Percentiles rank a stretch among this genome's conserved stretches.
Evolutionary conservation across 1,139 yeast species (phyloP).

Genomic region (Saccharomyces hybrid): DNA sequence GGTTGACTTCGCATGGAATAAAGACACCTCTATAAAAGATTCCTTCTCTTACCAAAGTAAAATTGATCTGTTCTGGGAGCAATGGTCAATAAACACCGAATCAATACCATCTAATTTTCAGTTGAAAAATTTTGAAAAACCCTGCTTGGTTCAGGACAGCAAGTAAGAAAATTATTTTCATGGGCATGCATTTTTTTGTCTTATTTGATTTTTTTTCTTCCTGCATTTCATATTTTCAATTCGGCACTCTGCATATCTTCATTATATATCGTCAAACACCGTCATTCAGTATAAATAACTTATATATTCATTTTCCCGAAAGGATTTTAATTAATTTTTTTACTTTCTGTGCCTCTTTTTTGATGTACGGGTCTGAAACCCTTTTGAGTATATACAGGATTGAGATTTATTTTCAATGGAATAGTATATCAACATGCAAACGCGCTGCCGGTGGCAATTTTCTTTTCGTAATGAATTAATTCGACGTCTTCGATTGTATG

Average conservation of each 20-base stretch:
- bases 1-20: constrained; percentile 3
- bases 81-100: background rate
- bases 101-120: background rate
- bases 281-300: background rate
- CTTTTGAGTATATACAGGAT: background rate
- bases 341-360: background rate
- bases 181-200: background rate
- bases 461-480: constrained; percentile 42
- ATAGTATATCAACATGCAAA: constrained; percentile 11
- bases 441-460: constrained; percentile 7
- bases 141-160: background rate
- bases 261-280: background rate
- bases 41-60: constrained; percentile 2
- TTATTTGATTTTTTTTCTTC: background rate
- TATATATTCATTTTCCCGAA: background rate
- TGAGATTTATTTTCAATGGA: background rate
- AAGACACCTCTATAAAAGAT: constrained; percentile 2
- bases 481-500: constrained; percentile 76
- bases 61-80: background rate
- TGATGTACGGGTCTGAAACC: background rate
- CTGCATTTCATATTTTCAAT: background rate
- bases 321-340: no score
- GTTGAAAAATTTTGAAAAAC: background rate
- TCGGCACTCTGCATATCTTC: background rate
- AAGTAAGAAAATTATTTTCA: background rate